Evolutionary conservation across 2,329 filamentous ascomycete genomes (phyloP).

Genomic region (Fusarium acutatum): DNA sequence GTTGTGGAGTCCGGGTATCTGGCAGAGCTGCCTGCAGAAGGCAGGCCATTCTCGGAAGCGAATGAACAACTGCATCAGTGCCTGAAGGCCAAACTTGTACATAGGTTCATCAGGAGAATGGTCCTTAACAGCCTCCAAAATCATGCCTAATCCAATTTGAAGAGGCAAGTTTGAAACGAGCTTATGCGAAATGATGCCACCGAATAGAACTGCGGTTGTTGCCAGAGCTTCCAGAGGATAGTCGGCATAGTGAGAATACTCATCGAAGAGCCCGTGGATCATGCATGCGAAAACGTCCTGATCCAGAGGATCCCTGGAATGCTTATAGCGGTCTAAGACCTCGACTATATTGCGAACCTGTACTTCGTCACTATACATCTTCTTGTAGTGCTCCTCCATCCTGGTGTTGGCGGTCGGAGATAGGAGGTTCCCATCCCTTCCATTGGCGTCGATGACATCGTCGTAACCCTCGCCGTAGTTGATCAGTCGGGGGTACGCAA

Average conservation of each 20-base stretch:
- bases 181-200: slow-evolving; percentile 93
- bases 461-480: slow-evolving; percentile 96
- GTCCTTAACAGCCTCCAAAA: slow-evolving; percentile 92
- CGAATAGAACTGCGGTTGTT: slow-evolving; percentile 95
- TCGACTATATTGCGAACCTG: slow-evolving; percentile 87
- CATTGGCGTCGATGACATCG: slow-evolving; percentile 88
- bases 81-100: slow-evolving; percentile 98
- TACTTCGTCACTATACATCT: slow-evolving; percentile 94
- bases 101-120: slow-evolving; percentile 85
- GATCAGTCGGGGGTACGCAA: slow-evolving; percentile 91
- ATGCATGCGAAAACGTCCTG: slow-evolving; percentile 98
- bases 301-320: slow-evolving; percentile 81
- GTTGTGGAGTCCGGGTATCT: slow-evolving; percentile 81
- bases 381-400: slow-evolving; percentile 98
- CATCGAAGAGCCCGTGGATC: slow-evolving; percentile 97
- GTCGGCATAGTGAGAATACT: slow-evolving; percentile 93
- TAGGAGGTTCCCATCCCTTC: slow-evolving; percentile 81
- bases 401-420: slow-evolving; percentile 81
- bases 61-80: slow-evolving; percentile 85
- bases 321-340: slow-evolving; percentile 86
- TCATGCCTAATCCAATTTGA: slow-evolving; percentile 95
- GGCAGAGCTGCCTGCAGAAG: slow-evolving; percentile 85
- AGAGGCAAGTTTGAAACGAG: slow-evolving; percentile 89
- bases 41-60: slow-evolving; percentile 94
- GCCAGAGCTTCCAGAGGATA: slow-evolving; percentile 96